A percentile compares a stretch with the other conserved stretches of the same genome.
Evolutionary conservation across 1,284 basidiomycete genomes (phyloP).

Genomic region (Acaromyces ingoldii): DNA sequence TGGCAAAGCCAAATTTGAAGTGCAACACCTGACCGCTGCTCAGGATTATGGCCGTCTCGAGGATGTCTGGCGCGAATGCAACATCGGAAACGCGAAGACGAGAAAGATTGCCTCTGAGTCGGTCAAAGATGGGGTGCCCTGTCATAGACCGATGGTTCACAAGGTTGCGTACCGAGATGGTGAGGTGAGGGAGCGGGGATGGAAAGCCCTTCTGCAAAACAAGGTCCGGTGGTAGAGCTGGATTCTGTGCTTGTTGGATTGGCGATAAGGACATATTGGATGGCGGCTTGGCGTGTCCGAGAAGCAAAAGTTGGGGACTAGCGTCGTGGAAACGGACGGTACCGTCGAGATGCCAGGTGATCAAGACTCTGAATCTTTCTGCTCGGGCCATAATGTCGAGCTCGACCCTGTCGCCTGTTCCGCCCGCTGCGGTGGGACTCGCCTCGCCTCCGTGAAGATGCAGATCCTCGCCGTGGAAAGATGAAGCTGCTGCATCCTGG

Average conservation of each 20-base stretch:
- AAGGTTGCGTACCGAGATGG: constrained; percentile 21
- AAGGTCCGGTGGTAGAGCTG: constrained; percentile 8
- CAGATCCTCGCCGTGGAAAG: constrained; percentile 16
- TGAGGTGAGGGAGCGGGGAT: constrained; percentile 38
- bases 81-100: constrained; percentile 22
- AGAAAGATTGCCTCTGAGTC: constrained; percentile 14
- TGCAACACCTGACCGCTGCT: constrained; percentile 35
- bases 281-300: constrained; percentile 19
- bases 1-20: constrained; percentile 27
- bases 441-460: constrained; percentile 30
- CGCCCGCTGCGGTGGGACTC: constrained; percentile 10
- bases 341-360: constrained; percentile 49
- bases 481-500: constrained; percentile 14
- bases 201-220: constrained; percentile 35
- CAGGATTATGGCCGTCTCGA: constrained; percentile 30
- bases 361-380: constrained; percentile 17
- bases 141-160: constrained; percentile 19
- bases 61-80: constrained; percentile 30
- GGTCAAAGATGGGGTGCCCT: constrained; percentile 29
- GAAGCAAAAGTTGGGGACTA: constrained; percentile 40
- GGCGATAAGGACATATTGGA: too few species aligned
- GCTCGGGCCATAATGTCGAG: constrained; percentile 4
- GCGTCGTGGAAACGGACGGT: constrained; percentile 42
- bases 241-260: too few species aligned
- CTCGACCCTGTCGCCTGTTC: constrained; percentile 6